Evolutionary conservation across 495 filamentous ascomycete species (phyloP).

Genomic region (Podospora anserina): DNA sequence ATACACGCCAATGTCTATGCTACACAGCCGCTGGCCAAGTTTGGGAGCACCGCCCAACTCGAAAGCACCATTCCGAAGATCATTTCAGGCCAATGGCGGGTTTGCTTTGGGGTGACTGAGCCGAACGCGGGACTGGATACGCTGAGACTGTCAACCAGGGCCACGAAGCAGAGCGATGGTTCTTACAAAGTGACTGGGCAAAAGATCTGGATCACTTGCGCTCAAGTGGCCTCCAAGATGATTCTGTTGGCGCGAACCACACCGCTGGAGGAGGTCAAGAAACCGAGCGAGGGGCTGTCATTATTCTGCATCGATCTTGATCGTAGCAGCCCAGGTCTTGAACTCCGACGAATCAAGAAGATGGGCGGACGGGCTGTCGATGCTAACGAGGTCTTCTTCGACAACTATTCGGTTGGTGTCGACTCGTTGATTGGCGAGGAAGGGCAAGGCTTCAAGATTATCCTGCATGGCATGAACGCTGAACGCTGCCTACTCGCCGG

Average conservation of each 20-base stretch:
- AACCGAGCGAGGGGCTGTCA: slow-evolving; percentile 66
- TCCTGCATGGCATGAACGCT: slow-evolving; percentile 82
- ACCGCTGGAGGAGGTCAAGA: slow-evolving; percentile 60
- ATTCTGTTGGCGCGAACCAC: slow-evolving; percentile 73
- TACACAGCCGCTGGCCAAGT: slow-evolving; percentile 70
- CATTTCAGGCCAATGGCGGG: slow-evolving; percentile 63
- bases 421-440: slow-evolving; percentile 65
- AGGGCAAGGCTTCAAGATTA: slow-evolving; percentile 69
- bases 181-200: slow-evolving; percentile 65
- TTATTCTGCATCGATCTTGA: slow-evolving; percentile 75
- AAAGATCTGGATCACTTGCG: slow-evolving; percentile 82
- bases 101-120: slow-evolving; percentile 65
- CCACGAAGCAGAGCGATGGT: slow-evolving; percentile 47
- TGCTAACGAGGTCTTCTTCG: slow-evolving; percentile 82
- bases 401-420: slow-evolving; percentile 61
- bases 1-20: slow-evolving; percentile 76
- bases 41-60: slow-evolving; percentile 60
- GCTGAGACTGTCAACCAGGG: slow-evolving; percentile 61
- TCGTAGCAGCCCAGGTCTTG: slow-evolving; percentile 53
- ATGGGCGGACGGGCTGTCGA: slow-evolving; percentile 79
- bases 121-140: slow-evolving; percentile 74
- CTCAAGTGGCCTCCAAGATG: slow-evolving; percentile 75
- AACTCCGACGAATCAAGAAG: slow-evolving; percentile 70
- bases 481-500: slow-evolving; percentile 74
- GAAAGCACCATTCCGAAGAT: slow-evolving; percentile 62